Conservation (phyloP, 1,284 basidiomycete genomes). For the Ganoderma multipileum region DNA sequence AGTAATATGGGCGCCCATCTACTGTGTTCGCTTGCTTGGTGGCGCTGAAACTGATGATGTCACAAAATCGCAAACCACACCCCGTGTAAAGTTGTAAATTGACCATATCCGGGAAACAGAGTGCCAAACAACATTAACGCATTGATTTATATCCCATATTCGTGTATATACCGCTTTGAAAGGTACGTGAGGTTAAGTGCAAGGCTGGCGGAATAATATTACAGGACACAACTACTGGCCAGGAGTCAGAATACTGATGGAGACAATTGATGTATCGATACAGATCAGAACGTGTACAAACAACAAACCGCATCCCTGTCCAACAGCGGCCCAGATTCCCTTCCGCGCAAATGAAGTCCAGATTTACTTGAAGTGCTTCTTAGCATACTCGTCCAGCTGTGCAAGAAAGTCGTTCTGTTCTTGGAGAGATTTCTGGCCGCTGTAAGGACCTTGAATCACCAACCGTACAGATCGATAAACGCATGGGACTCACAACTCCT, state of each 20-base stretch:
- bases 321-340: neutral
- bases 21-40: neutral
- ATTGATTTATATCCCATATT: too few species aligned
- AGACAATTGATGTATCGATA: neutral
- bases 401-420: slow-evolving; percentile 29
- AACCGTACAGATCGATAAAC: neutral
- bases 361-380: slow-evolving; percentile 20
- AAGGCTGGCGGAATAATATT: too few species aligned
- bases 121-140: too few species aligned
- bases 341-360: neutral
- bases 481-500: slow-evolving; percentile 60
- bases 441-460: neutral
- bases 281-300: neutral
- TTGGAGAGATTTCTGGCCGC: slow-evolving; percentile 22
- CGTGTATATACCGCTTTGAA: too few species aligned
- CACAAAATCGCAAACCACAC: neutral
- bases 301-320: neutral
- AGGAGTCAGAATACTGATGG: too few species aligned
- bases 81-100: too few species aligned
- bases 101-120: too few species aligned
- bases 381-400: slow-evolving; percentile 32
- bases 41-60: neutral
- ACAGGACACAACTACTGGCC: too few species aligned
- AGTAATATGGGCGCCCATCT: neutral
- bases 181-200: too few species aligned